These are phyloP conservation scores for Lithohypha guttulata DNA, from an alignment of 2,329 filamentous ascomycete genomes.

Conservation along the genomic window DNA sequence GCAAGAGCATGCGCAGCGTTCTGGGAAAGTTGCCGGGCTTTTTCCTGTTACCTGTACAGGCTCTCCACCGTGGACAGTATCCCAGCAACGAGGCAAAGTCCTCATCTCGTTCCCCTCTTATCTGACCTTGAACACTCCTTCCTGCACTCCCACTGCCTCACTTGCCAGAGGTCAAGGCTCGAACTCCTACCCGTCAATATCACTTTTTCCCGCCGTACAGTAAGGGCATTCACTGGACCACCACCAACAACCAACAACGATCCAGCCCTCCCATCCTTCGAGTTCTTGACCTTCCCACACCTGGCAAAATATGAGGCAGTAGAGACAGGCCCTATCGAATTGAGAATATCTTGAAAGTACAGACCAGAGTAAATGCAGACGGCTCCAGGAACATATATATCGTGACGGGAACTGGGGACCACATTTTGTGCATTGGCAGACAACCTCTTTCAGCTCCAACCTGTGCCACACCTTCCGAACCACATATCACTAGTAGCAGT, in stretches of 20 bases:
- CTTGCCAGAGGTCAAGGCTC: conserved; percentile 10
- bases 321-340: background rate
- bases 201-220: conserved; percentile 1
- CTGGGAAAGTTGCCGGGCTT: background rate
- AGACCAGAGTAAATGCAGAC: background rate
- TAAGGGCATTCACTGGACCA: background rate
- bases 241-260: background rate
- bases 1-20: background rate
- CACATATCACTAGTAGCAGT: too few species aligned
- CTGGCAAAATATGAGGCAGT: conserved; percentile 7
- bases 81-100: conserved; percentile 9
- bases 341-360: conserved; percentile 5
- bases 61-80: conserved; percentile 9
- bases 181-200: conserved; percentile 1
- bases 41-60: too few species aligned
- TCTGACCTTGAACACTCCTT: conserved; percentile 8
- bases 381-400: too few species aligned
- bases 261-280: conserved; percentile 1
- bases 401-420: conserved; percentile 1
- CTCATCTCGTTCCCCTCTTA: conserved; percentile 8
- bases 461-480: too few species aligned
- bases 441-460: too few species aligned
- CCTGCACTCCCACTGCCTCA: conserved; percentile 6
- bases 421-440: background rate
- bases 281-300: conserved; percentile 7